These are phyloP conservation scores for Aspergillus caelatus DNA, from an alignment of 2,329 filamentous ascomycete species.

Conservation along the genomic window DNA sequence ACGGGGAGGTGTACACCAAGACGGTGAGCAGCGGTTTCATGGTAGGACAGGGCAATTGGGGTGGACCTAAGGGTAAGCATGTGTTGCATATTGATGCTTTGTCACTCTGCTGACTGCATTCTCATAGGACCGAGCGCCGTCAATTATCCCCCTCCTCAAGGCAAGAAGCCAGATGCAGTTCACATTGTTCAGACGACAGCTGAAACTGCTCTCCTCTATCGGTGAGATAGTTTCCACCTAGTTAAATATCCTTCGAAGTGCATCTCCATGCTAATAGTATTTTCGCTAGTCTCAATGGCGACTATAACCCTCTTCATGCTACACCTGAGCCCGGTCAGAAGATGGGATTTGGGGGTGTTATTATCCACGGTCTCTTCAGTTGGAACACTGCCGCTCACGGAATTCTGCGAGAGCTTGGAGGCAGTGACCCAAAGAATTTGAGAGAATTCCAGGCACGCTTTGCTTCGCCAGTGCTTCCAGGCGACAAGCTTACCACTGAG, in stretches of 20 bases:
- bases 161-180: slow-evolving; percentile 69
- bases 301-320: slow-evolving; percentile 92
- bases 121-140: slow-evolving; percentile 64
- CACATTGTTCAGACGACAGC: slow-evolving; percentile 70
- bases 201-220: slow-evolving; percentile 76
- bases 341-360: slow-evolving; percentile 89
- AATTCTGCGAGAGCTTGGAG: slow-evolving; percentile 72
- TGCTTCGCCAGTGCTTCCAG: slow-evolving; percentile 79
- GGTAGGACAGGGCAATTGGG: slow-evolving; percentile 80
- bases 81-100: background rate
- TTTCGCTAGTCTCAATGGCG: slow-evolving; percentile 72
- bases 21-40: slow-evolving; percentile 75
- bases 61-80: slow-evolving; percentile 76
- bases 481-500: slow-evolving; percentile 77
- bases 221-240: slow-evolving; percentile 39
- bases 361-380: slow-evolving; percentile 86
- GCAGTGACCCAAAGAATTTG: slow-evolving; percentile 76
- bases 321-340: slow-evolving; percentile 80
- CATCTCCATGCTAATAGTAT: slow-evolving; percentile 2
- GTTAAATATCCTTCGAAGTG: background rate
- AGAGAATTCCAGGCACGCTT: slow-evolving; percentile 89
- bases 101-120: background rate
- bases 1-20: slow-evolving; percentile 71
- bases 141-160: slow-evolving; percentile 76
- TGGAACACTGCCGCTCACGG: slow-evolving; percentile 80